Evolutionary conservation across 257 asterid genomes (phyloP).

Genomic region (Primulina eburnea): DNA sequence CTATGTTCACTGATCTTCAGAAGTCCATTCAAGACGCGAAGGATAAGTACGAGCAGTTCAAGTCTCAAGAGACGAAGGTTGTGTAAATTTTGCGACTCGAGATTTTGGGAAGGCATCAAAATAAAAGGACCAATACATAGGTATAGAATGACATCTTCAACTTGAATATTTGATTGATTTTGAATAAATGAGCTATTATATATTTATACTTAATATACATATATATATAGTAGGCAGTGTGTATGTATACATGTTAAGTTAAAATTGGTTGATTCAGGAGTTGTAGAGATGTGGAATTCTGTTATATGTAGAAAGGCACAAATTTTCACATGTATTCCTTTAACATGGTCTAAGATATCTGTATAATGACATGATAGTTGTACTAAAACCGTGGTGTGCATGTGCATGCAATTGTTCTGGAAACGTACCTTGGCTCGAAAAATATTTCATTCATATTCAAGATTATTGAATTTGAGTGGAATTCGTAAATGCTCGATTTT

Average conservation of each 20-base stretch:
- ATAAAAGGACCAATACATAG: constrained; percentile 16
- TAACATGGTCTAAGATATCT: too few relatives aligned
- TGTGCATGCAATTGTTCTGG: too few relatives aligned
- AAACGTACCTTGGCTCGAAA: too few relatives aligned
- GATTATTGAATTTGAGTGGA: too few relatives aligned
- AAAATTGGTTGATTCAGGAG: background rate
- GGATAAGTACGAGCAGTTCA: constrained; percentile 44
- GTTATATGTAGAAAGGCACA: background rate
- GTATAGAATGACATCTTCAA: constrained; percentile 7
- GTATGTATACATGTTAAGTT: background rate
- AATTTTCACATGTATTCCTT: too few relatives aligned
- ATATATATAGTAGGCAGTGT: background rate
- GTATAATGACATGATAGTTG: too few relatives aligned
- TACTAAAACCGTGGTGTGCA: too few relatives aligned
- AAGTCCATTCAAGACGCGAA: constrained; percentile 53
- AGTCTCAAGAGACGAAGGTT: constrained; percentile 26
- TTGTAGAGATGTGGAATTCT: background rate
- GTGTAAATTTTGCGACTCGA: constrained; percentile 14
- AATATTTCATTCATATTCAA: too few relatives aligned
- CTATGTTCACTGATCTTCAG: constrained; percentile 62
- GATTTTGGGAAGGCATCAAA: constrained; percentile 23
- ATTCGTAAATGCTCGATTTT: too few relatives aligned
- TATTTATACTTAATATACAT: too few relatives aligned
- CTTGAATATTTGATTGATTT: background rate
- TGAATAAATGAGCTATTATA: background rate